Evolutionary conservation across 352 stramenopile genomes (phyloP).

Genomic region (Aphanomyces invadans): DNA sequence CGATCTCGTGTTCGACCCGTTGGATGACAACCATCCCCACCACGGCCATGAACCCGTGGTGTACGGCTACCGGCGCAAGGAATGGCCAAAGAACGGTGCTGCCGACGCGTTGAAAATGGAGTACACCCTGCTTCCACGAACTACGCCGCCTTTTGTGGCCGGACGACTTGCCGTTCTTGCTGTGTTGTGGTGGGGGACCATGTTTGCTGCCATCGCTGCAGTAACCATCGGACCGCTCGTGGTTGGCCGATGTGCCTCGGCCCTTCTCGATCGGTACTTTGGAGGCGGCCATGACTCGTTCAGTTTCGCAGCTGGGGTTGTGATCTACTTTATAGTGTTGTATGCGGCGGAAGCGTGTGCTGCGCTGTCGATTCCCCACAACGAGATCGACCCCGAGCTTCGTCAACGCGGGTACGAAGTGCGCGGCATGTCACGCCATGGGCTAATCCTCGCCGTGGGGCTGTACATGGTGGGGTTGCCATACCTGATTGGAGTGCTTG

Average conservation of each 20-base stretch:
- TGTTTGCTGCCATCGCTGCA: constrained; percentile 44
- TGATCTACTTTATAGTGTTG: constrained; percentile 66
- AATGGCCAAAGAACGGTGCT: constrained; percentile 77
- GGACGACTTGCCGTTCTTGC: constrained; percentile 44
- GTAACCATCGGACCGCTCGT: constrained; percentile 65
- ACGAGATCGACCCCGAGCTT: constrained; percentile 50
- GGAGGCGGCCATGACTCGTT: constrained; percentile 68
- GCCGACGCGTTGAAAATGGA: constrained; percentile 54
- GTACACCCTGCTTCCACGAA: constrained; percentile 57
- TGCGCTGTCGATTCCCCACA: constrained; percentile 46
- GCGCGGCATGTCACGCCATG: constrained; percentile 47
- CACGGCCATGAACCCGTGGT: constrained; percentile 38
- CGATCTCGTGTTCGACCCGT: constrained; percentile 73
- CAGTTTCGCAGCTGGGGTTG: constrained; percentile 59
- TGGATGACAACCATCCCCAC: constrained; percentile 54
- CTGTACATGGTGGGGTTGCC: constrained; percentile 65
- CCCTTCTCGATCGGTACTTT: constrained; percentile 59
- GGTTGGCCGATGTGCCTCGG: constrained; percentile 56
- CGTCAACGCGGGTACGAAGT: constrained; percentile 58
- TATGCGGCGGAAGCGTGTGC: constrained; percentile 52
- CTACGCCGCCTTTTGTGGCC: constrained; percentile 41
- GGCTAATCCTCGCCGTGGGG: constrained; percentile 41
- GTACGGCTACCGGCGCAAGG: constrained; percentile 64
- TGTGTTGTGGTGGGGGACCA: constrained; percentile 49
- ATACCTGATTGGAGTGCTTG: constrained; percentile 33